phyloP scores from a whole-genome alignment of 2,329 filamentous ascomycete species.

The Colletotrichum incanum region DNA sequence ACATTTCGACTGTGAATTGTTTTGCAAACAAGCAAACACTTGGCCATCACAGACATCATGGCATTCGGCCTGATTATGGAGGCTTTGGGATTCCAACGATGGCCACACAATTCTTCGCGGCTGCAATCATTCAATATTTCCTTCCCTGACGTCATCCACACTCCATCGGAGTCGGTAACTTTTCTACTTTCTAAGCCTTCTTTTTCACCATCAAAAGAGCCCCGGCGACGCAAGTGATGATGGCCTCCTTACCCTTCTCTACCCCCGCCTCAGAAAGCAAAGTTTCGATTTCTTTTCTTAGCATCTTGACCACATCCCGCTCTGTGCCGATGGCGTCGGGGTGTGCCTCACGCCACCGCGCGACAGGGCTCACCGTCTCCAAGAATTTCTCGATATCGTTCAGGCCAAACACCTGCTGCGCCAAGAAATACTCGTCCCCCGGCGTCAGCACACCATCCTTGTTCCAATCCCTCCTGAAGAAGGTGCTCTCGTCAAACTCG shows the following conservation, averaged over 20 bases:
- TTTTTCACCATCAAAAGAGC: constrained; percentile 53
- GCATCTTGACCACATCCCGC: constrained; percentile 53
- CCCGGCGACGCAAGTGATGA: constrained; percentile 47
- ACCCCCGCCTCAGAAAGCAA: constrained; percentile 54
- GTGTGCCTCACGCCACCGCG: constrained; percentile 63
- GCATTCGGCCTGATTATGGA: too few species aligned
- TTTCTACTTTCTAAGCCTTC: constrained; percentile 24
- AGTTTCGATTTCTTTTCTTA: constrained; percentile 48
- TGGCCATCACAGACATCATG: neutral
- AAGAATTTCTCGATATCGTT: constrained; percentile 55
- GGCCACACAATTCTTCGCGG: neutral
- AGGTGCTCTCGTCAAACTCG: constrained; percentile 57
- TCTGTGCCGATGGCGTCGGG: constrained; percentile 59
- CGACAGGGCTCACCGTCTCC: constrained; percentile 57
- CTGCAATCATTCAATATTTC: too few species aligned
- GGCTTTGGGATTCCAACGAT: neutral
- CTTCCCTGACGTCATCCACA: neutral
- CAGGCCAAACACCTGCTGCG: constrained; percentile 47
- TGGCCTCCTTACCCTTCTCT: constrained; percentile 51
- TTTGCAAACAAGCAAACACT: constrained; percentile 10
- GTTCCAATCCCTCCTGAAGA: constrained; percentile 62
- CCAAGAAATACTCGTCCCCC: constrained; percentile 49
- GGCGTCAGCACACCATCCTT: constrained; percentile 45
- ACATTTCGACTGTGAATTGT: neutral
- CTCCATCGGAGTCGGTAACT: neutral